These are phyloP conservation scores for Viridothelium virens DNA, from an alignment of 495 filamentous ascomycete genomes.

Conservation along the genomic window DNA sequence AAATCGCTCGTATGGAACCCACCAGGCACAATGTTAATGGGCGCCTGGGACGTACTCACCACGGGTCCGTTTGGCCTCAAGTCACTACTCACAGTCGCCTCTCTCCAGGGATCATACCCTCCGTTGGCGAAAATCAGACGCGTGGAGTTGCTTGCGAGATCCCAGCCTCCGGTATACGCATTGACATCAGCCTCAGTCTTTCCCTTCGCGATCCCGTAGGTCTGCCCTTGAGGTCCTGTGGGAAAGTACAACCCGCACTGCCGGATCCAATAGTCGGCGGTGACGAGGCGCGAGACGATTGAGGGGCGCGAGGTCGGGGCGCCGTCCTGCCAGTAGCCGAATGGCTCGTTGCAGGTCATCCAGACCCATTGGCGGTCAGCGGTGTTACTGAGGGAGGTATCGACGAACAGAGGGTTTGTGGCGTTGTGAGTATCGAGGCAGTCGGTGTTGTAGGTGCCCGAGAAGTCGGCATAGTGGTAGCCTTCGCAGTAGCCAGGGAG, in stretches of 20 bases:
- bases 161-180: conserved; percentile 53
- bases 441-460: conserved; percentile 38
- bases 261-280: conserved; percentile 48
- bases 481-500: conserved; percentile 43
- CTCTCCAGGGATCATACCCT: conserved; percentile 54
- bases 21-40: conserved; percentile 49
- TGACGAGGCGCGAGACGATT: conserved; percentile 48
- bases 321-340: conserved; percentile 53
- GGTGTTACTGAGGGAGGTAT: conserved; percentile 44
- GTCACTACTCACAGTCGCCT: conserved; percentile 44
- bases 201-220: conserved; percentile 45
- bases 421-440: conserved; percentile 55
- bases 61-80: conserved; percentile 51
- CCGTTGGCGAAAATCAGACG: conserved; percentile 57
- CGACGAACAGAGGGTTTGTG: conserved; percentile 49
- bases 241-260: conserved; percentile 58
- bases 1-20: conserved; percentile 49
- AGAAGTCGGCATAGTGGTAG: conserved; percentile 41
- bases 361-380: conserved; percentile 56
- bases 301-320: conserved; percentile 22
- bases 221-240: conserved; percentile 37
- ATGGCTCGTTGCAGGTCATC: conserved; percentile 61
- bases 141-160: conserved; percentile 45
- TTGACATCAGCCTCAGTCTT: conserved; percentile 51
- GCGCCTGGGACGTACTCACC: conserved; percentile 35